Conservation (phyloP, 768 basidiomycete species). For the Suillus placidus region DNA sequence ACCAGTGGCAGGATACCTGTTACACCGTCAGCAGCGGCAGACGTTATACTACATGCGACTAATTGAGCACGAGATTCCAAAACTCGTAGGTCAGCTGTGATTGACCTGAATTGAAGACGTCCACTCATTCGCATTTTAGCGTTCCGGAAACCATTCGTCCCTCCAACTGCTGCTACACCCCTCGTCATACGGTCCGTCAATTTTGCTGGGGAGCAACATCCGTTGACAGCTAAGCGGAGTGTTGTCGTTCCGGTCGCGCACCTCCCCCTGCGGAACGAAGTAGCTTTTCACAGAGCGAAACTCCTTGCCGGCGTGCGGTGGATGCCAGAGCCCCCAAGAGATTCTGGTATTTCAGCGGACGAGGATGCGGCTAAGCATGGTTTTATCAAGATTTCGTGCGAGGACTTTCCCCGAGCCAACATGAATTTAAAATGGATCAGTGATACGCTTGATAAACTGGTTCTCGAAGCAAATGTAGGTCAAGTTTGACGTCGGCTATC, state of each 20-base stretch:
- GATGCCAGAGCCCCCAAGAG: conserved; percentile 71
- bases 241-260: conserved; percentile 75
- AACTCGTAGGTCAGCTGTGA: conserved; percentile 70
- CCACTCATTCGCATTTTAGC: conserved; percentile 47
- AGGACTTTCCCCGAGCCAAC: conserved; percentile 76
- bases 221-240: conserved; percentile 67
- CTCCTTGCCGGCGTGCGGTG: conserved; percentile 89
- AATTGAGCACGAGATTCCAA: conserved; percentile 87
- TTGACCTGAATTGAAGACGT: conserved; percentile 8
- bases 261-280: conserved; percentile 64
- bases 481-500: conserved; percentile 7
- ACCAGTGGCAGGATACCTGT: conserved; percentile 69
- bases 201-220: conserved; percentile 79
- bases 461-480: conserved; percentile 86
- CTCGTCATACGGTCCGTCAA: conserved; percentile 74
- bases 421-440: conserved; percentile 97
- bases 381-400: conserved; percentile 89
- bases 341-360: conserved; percentile 56
- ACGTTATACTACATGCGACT: conserved; percentile 78
- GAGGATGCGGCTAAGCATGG: conserved; percentile 61
- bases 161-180: conserved; percentile 60
- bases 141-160: conserved; percentile 78
- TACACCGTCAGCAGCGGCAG: conserved; percentile 74
- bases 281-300: conserved; percentile 81
- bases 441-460: conserved; percentile 77